Base-by-base conservation (phyloP, 2,329 filamentous ascomycete genomes). In the Fusarium abutilonis region DNA sequence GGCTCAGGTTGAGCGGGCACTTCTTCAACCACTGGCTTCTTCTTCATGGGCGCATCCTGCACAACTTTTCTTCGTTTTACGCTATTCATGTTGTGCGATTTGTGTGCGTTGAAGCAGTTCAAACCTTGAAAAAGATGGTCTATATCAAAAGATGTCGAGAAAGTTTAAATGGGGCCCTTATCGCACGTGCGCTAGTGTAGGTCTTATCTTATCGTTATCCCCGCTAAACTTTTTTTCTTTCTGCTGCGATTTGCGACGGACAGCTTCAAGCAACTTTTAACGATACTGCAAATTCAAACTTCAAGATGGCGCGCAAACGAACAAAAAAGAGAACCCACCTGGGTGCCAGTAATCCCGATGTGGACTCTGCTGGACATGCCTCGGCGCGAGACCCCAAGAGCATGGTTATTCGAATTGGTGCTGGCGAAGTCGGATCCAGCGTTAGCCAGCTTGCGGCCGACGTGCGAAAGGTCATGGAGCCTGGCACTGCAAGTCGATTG, bases 341-440 rank as follows among this genome's bases (percentile, higher is more conserved):
- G 51, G 87, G 89, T 59, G 86, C 89, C 46, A 83, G 81, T 60
- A 86, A 86, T 68, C 84, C 85, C 48, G 85, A 85, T 69, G 76
- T 80, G 61, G 79, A 83, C 69, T 70, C 84, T 63, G 80, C 82
- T 39, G 83, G 86, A 54, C 86, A 88, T 76, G 84, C 86, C 56
- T 84, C 87, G 21, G 82, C 84, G 49, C 86, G 88, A 64, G 84
- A 88, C 47, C 95, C 95, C 31, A 97, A 97, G 83, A 96, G 90
- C 75, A 97, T 99, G 94, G 94, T 99, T 56, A 97, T 99, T 77
- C 91, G 95, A 68, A 93, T 97, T 71, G 95, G 95, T 70, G 94
- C 93, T 69, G 91, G 93, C 71, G 92, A 97, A 74, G 92, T 99
- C 48, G 95, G 95, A 55, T 87, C 92, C 57, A 96, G 91, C 75